These are phyloP conservation scores for Botrytis sinoallii DNA, from an alignment of 2,329 filamentous ascomycete genomes.

Conservation along the genomic window DNA sequence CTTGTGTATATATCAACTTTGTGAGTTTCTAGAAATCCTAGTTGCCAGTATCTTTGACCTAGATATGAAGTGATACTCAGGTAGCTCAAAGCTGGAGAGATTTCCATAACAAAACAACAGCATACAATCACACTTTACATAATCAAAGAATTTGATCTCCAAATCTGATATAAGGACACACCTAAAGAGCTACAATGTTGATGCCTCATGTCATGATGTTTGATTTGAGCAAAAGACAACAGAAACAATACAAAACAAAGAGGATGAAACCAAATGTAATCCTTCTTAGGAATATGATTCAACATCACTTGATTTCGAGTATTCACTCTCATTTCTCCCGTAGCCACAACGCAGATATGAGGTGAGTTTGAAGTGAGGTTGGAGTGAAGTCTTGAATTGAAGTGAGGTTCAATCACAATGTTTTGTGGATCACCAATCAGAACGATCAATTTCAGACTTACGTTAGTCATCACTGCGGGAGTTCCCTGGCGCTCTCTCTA, in stretches of 20 bases:
- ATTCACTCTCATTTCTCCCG: neutral
- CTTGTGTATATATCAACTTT: neutral
- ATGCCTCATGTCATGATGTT: neutral
- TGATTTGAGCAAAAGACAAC: neutral
- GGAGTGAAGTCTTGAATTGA: neutral
- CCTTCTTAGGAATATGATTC: neutral
- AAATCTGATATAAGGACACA: neutral
- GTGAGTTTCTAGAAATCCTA: neutral
- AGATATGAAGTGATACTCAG: neutral
- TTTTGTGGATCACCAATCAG: neutral
- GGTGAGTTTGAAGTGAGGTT: neutral
- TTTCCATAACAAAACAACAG: neutral
- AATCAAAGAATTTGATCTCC: neutral
- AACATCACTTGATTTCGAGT: neutral
- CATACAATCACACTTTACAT: neutral
- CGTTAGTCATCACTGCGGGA: slow-evolving; percentile 1
- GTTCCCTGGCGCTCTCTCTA: neutral
- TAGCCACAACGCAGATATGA: neutral
- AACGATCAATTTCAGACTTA: neutral
- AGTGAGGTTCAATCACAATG: neutral
- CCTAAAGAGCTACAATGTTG: neutral
- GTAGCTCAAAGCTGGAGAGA: neutral
- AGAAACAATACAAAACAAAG: neutral
- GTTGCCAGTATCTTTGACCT: neutral
- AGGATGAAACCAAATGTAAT: neutral